Base-by-base conservation (phyloP, 2,329 filamentous ascomycete genomes). In the Colletotrichum somersetense region DNA sequence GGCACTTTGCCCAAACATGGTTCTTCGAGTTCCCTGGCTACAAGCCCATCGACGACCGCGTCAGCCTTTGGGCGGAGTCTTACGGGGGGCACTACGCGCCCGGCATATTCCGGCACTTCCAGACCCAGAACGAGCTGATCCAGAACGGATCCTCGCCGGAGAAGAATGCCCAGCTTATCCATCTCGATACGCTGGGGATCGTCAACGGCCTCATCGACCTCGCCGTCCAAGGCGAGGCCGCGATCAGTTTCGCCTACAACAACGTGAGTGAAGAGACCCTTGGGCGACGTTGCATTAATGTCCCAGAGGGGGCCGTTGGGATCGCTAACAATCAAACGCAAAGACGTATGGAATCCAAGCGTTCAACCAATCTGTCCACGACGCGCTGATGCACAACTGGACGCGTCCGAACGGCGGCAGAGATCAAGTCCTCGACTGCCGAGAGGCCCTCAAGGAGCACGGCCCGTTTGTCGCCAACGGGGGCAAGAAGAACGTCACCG, bases 181-280 rank as follows among this genome's bases (percentile, higher is more conserved):
- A 88, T 66, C 83, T 94, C 12, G 83, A 83, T n/a, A 89, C 91
- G 0, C 80, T 94, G 0, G 91, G 91, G 16, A 92, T 94, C 71
- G 83, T 93, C 71, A 93, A 94, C 78, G 92, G 91, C 7, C 89
- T 91, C 74, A 83, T 94, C 48, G 92, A 95, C 76, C 84, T 88
- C 74, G 78, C 89, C 23, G 84, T 89, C 1, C 90, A 94, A 80
- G 83, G 83, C 3, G 87, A 88, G 4, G 87, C 81, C 73, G 89
- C 88, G 75, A 85, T 89, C 2, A 77, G 80, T 4, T 91, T 91
- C 77, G 87, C 88, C 8, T 84, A 85, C 72, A 88, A 89, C 77
- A 93, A 93, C 77, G 90, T 14, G n/a, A 68, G 69, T 61, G 5
- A 23, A 23, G 12, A 18, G 0, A 46, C 3, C 4, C 42, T 11